Evolutionary conservation across 2,329 filamentous ascomycete genomes (phyloP).

Genomic region (Aspergillus pseudoterreus): DNA sequence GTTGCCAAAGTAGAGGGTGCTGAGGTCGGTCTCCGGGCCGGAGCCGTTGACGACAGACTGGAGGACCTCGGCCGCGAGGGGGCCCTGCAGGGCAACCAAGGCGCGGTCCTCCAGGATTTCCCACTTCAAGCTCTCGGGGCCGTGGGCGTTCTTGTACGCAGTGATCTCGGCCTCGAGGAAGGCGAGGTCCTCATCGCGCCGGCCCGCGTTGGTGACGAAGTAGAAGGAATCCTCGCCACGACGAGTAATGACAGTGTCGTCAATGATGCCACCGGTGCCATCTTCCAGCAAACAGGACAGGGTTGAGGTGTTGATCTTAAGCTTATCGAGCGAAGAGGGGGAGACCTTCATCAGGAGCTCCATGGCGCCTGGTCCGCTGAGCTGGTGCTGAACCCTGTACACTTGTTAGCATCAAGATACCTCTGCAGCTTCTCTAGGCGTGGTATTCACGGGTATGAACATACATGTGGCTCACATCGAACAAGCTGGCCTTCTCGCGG

Average conservation of each 20-base stretch:
- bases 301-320: constrained; percentile 67
- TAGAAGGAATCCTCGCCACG: constrained; percentile 75
- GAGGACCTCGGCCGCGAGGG: constrained; percentile 68
- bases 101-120: constrained; percentile 68
- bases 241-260: constrained; percentile 87
- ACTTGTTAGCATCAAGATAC: neutral
- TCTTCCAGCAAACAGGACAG: constrained; percentile 81
- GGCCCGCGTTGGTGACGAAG: constrained; percentile 92
- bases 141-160: constrained; percentile 54
- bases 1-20: constrained; percentile 76
- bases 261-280: constrained; percentile 82
- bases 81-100: constrained; percentile 86
- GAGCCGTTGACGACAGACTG: constrained; percentile 56
- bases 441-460: constrained; percentile 8
- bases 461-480: constrained; percentile 96
- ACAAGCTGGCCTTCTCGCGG: constrained; percentile 79
- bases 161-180: constrained; percentile 71
- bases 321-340: constrained; percentile 65
- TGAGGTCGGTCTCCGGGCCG: constrained; percentile 52
- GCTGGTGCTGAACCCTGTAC: constrained; percentile 69
- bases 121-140: constrained; percentile 59
- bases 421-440: no score
- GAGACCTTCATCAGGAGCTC: constrained; percentile 81
- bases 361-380: constrained; percentile 75
- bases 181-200: constrained; percentile 78